Conservation (phyloP, 1,284 basidiomycete species). For the Marasmius sp. region DNA sequence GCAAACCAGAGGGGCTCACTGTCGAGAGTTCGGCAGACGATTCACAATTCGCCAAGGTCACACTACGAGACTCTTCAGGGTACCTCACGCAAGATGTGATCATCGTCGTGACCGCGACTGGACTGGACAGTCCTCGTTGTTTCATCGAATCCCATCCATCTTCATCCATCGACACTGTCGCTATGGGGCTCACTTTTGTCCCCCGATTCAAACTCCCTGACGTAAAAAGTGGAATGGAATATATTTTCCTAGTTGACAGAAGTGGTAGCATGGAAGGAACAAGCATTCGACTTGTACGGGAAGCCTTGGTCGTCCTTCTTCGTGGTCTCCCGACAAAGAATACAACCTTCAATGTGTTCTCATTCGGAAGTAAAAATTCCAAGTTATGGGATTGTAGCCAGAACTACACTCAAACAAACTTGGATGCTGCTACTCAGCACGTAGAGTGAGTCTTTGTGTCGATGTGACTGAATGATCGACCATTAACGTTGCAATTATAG, state of each 20-base stretch:
- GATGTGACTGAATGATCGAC: not conserved
- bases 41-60: conserved; percentile 4
- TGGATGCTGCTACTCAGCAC: conserved; percentile 14
- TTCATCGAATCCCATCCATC: conserved; percentile 23
- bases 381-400: conserved; percentile 23
- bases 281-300: conserved; percentile 24
- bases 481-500: not conserved
- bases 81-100: conserved; percentile 20
- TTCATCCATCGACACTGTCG: conserved; percentile 18
- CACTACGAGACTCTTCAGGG: conserved; percentile 2
- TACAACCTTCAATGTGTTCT: conserved; percentile 30
- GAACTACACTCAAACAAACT: conserved; percentile 17
- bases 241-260: conserved; percentile 35
- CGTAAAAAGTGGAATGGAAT: conserved; percentile 26
- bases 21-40: not conserved
- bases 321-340: conserved; percentile 23
- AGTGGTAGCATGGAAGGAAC: conserved; percentile 31
- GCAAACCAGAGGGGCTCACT: conserved; percentile 2
- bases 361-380: conserved; percentile 22
- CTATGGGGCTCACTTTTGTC: conserved; percentile 28
- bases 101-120: conserved; percentile 18
- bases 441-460: conserved; percentile 3
- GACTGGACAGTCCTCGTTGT: conserved; percentile 27
- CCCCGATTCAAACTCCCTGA: conserved; percentile 28
- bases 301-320: conserved; percentile 25